These are phyloP conservation scores for Zea mays DNA, from an alignment of 176 grass and related monocot genomes.

Conservation along the genomic window DNA sequence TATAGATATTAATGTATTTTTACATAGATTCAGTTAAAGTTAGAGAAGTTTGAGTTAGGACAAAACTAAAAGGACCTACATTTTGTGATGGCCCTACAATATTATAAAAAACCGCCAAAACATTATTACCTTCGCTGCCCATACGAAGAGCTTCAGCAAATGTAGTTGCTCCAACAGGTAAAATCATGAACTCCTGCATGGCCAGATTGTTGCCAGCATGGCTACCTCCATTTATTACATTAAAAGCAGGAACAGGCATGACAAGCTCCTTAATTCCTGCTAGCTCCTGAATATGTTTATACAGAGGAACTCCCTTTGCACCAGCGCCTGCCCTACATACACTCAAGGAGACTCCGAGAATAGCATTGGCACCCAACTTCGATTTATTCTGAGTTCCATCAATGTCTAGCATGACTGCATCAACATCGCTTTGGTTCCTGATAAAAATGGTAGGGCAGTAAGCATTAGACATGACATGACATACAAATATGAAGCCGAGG, in stretches of 20 bases:
- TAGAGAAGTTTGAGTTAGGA: background rate
- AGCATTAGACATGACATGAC: conserved; percentile 23
- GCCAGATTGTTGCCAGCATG: conserved; percentile 98
- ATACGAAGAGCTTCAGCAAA: conserved; percentile 84
- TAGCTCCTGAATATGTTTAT: conserved; percentile 92
- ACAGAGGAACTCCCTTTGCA: conserved; percentile 84
- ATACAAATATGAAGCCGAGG: background rate
- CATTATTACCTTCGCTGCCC: conserved; percentile 81
- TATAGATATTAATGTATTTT: background rate
- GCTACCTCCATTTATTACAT: conserved; percentile 97
- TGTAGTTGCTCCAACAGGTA: conserved; percentile 80
- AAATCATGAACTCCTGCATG: conserved; percentile 99
- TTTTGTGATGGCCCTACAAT: background rate
- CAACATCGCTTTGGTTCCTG: conserved; percentile 88
- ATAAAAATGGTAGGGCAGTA: conserved; percentile 20
- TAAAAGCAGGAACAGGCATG: conserved; percentile 98
- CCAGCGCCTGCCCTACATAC: conserved; percentile 80
- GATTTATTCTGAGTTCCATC: conserved; percentile 96
- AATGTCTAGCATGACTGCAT: conserved; percentile 91
- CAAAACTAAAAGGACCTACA: background rate
- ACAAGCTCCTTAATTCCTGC: conserved; percentile 82
- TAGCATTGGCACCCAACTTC: conserved; percentile 88
- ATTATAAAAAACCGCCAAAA: background rate
- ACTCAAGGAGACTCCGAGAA: conserved; percentile 97
- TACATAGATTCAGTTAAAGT: background rate